Percentiles rank a stretch among this genome's conserved stretches.
phyloP scores from a whole-genome alignment of 495 filamentous ascomycete species.

The Neurospora intermedia region DNA sequence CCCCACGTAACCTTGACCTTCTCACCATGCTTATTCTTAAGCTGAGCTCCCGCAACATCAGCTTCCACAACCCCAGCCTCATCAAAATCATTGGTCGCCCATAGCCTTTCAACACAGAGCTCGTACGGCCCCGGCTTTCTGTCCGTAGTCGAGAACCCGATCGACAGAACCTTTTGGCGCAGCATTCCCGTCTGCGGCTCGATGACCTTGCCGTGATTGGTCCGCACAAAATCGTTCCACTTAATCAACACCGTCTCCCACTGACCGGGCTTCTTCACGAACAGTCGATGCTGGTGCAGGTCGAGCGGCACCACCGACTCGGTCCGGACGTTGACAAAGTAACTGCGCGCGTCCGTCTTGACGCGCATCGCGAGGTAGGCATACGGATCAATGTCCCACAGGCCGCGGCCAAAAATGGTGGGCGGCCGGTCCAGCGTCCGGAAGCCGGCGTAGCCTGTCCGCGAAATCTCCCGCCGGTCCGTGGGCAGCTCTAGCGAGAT shows the following conservation, averaged over 20 bases:
- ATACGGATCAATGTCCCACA: conserved; percentile 87
- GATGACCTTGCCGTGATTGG: conserved; percentile 79
- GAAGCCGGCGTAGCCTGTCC: conserved; percentile 83
- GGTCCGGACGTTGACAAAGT: conserved; percentile 92
- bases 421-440: conserved; percentile 49
- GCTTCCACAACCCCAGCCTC: conserved; percentile 21
- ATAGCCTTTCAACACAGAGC: conserved; percentile 71
- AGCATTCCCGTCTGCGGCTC: conserved; percentile 86
- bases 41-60: conserved; percentile 6
- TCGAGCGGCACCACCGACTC: conserved; percentile 87
- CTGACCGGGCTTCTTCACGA: conserved; percentile 65
- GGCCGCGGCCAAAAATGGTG: conserved; percentile 67
- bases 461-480: conserved; percentile 56
- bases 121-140: conserved; percentile 79
- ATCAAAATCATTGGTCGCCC: conserved; percentile 56
- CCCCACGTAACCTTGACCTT: conserved; percentile 35
- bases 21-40: conserved; percentile 38
- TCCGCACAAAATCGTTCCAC: conserved; percentile 87
- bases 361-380: conserved; percentile 79
- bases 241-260: conserved; percentile 92
- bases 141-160: conserved; percentile 85
- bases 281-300: conserved; percentile 88
- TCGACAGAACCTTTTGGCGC: conserved; percentile 67
- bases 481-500: conserved; percentile 78
- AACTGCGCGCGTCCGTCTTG: conserved; percentile 81